A percentile compares a stretch with the other conserved stretches of the same genome.
phyloP scores from a whole-genome alignment of 2,329 filamentous ascomycete species.

The Aspergillus spinulosporus region DNA sequence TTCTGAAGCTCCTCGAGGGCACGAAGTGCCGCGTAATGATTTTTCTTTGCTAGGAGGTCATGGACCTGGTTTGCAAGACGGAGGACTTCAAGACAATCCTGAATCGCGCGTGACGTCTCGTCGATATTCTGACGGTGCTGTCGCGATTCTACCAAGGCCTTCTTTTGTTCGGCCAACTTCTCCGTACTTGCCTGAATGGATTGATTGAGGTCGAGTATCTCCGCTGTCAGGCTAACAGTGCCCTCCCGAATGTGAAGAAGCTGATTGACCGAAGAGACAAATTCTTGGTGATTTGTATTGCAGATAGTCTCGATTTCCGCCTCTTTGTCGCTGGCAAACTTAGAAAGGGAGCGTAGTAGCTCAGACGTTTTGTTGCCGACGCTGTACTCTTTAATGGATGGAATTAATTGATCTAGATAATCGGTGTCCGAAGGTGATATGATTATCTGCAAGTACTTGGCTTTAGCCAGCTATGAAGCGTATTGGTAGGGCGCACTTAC shows the following conservation, averaged over 20 bases:
- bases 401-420: constrained; percentile 93
- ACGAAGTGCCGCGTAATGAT: constrained; percentile 91
- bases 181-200: constrained; percentile 95
- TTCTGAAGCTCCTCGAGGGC: constrained; percentile 95
- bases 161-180: constrained; percentile 91
- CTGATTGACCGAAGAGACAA: constrained; percentile 88
- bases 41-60: constrained; percentile 86
- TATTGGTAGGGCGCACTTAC: constrained; percentile 23
- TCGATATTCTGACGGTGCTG: constrained; percentile 93
- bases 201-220: constrained; percentile 89
- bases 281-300: constrained; percentile 94
- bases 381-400: constrained; percentile 86
- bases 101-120: constrained; percentile 82
- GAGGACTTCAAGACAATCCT: constrained; percentile 87
- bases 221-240: constrained; percentile 81
- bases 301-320: constrained; percentile 91
- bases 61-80: constrained; percentile 92
- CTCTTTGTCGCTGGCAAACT: constrained; percentile 84
- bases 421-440: constrained; percentile 88
- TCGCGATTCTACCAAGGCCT: constrained; percentile 86
- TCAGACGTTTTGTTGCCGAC: constrained; percentile 69
- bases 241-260: constrained; percentile 89
- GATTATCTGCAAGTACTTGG: constrained; percentile 66
- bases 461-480: constrained; percentile 12
- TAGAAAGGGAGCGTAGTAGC: constrained; percentile 74